Base-by-base conservation (phyloP, 1,139 yeast species). In the Debaryomyces singareniensis region DNA sequence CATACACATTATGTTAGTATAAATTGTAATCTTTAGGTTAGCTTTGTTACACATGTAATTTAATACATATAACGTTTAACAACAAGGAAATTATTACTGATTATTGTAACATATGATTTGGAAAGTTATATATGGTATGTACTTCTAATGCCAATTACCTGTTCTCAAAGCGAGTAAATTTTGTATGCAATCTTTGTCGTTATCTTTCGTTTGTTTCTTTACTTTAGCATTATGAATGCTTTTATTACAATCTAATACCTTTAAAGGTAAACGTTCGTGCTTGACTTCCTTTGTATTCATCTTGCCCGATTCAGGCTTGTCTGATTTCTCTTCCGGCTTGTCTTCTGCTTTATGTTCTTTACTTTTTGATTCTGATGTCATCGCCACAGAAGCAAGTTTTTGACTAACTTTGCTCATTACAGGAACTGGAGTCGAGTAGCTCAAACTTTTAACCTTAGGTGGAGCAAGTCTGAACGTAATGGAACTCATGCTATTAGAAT, bases 381-480 rank as follows among this genome's bases (percentile, higher is more conserved):
- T 7, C 9, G 21, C 21, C 9, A 18, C 21, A 7, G 21, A 18
- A 32, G 43, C 26, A 32, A 35, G 39, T 29, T 35, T 39, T 20
- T 42, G 41, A 26, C 34, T 38, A n/a, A 39, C 27, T 32, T 35
- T 40, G 13, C 20, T 28, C 13, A 23, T 7, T 23, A 13, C 13
- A 9, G 25, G 9, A 7, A 23, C 11, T 7, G 7, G 13, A 10
- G 25, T 9, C 25, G 7, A n/a, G 14, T 9, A 9, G 11, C 9
- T 7, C 9, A 13, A 7, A 12, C 11, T 23, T n/a, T 18, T 18
- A 18, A n/a, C n/a, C 21, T 18, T 18, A 18, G 21, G 44, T 23
- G 65, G 65, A 10, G 52, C 56, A 44, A 66, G 55, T 39, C 63
- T 65, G 46, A 65, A 65, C 4, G 71, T 65, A 64, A 57, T 62